Evolutionary conservation across 2,329 filamentous ascomycete genomes (phyloP), one percentile per base, ranked within the genome.

Genomic region (Monilinia vaccinii-corymbosi): DNA sequence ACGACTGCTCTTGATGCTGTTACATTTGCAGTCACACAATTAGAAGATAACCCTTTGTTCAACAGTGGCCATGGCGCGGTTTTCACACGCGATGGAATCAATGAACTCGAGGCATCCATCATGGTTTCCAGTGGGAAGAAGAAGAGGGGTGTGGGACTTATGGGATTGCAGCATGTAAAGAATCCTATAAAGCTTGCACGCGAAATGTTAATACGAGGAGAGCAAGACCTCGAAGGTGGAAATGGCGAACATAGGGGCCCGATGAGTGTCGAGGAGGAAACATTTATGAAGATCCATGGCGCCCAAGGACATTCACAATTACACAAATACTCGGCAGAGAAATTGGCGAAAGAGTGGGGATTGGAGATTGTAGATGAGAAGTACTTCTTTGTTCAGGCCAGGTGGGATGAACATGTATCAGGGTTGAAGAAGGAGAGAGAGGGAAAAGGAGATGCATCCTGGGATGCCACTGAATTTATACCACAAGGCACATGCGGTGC

Each of bases 401-500:
- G 88, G 58, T 94, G 89, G 89, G 84, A 91, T 63, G 88, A 94
- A 73, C 89, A 94, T 74, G 68, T 80, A 8, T 77, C 78, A 48
- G 88, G 86, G 0, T 62, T 79, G 51, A 73, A 78, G 59, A 74
- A 78, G 38, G 79, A 83, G 67, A 76, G 72, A 60, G 62, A 67
- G 1, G 76, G 73, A 60, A 62, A 67, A 2, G 76, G 73, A n/a
- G 62, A 73, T 4, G 76, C 77, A 21, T 78, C 76, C 2, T 89
- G 83, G 82, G 81, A 84, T 65, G 76, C 73, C 3, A 75, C 81
- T 1, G 82, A 85, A 66, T 91, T 87, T 69, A 77, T 95, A 18
- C 87, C 89, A 0, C 90, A 95, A 73, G 91, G 91, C 0, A 96
- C 91, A 0, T 87, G 88, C 34, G 91, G 91, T 1, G 89, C 88